Percentiles rank a stretch among this genome's conserved stretches.
Conservation (phyloP, 495 filamentous ascomycete genomes). For the Entonaema liquescens region DNA sequence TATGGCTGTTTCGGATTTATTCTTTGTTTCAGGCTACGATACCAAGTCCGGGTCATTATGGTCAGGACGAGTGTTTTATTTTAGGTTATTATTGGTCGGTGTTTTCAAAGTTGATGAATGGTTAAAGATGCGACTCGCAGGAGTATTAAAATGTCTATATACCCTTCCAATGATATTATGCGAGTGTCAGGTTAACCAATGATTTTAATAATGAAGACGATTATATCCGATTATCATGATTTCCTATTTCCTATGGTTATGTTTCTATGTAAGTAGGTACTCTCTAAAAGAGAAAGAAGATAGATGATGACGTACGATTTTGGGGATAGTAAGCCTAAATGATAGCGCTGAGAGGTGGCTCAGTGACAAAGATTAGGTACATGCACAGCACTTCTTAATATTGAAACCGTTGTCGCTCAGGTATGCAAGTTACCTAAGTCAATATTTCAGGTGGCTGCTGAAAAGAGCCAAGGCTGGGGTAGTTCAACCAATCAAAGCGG, state of each 20-base stretch:
- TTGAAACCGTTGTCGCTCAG: no score
- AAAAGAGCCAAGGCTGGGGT: slow-evolving; percentile 33
- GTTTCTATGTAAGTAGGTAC: background rate
- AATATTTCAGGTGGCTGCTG: slow-evolving; percentile 17
- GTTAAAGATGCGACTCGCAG: slow-evolving; percentile 12
- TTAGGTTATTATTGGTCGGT: background rate
- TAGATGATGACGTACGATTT: background rate
- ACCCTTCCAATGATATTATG: slow-evolving; percentile 29
- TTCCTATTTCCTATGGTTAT: background rate
- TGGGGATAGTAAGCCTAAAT: background rate
- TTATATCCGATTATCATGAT: background rate
- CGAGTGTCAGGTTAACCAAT: slow-evolving; percentile 19
- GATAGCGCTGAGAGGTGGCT: background rate
- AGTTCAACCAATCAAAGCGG: slow-evolving; percentile 35
- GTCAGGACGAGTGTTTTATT: background rate
- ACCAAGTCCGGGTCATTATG: slow-evolving; percentile 2
- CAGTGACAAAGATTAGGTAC: no score
- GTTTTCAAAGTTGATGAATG: slow-evolving; percentile 16
- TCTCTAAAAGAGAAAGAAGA: background rate
- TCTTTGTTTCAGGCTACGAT: slow-evolving; percentile 11
- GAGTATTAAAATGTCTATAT: slow-evolving; percentile 28
- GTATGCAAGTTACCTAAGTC: slow-evolving; percentile 15
- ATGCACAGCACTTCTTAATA: no score
- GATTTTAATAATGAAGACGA: slow-evolving; percentile 19
- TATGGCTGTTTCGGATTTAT: background rate